Conservation (phyloP, 2,329 filamentous ascomycete genomes). For the Alternaria novae-zelandiae region DNA sequence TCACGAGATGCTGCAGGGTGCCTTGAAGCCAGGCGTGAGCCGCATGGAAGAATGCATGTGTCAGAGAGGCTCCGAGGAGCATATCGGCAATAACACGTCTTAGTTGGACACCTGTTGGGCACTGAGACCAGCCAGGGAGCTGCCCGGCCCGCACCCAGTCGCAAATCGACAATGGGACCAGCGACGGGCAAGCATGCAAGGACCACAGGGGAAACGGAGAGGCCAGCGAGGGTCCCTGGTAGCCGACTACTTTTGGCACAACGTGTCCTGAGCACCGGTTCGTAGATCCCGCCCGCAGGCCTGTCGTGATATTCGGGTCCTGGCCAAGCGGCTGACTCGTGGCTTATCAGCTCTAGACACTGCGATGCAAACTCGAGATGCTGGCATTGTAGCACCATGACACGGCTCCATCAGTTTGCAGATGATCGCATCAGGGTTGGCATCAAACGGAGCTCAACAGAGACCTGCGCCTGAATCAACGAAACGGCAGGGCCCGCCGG, state of each 20-base stretch:
- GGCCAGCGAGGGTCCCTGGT: conserved; percentile 28
- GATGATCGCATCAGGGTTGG: neutral
- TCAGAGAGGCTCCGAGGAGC: conserved; percentile 9
- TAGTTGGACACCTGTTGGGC: conserved; percentile 4
- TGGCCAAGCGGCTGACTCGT: conserved; percentile 18
- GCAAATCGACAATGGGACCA: conserved; percentile 42
- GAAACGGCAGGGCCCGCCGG: conserved; percentile 27
- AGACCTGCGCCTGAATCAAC: conserved; percentile 11
- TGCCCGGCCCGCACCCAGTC: conserved; percentile 46
- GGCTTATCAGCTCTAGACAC: neutral
- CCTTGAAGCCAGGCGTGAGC: conserved; percentile 16
- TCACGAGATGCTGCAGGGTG: conserved; percentile 23
- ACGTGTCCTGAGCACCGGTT: conserved; percentile 47
- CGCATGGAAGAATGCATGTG: conserved; percentile 12
- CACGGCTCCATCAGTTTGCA: neutral
- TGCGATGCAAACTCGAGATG: conserved; percentile 1
- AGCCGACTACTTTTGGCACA: conserved; percentile 42
- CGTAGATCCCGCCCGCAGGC: conserved; percentile 47
- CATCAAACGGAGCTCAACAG: conserved; percentile 1
- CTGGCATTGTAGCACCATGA: neutral
- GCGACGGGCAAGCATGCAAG: conserved; percentile 24
- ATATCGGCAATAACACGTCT: conserved; percentile 12
- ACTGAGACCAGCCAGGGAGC: conserved; percentile 30
- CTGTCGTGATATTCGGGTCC: conserved; percentile 19
- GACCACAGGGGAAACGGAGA: conserved; percentile 20